Base-by-base conservation (phyloP, 2,329 filamentous ascomycete genomes). In the Fusarium sororula region DNA sequence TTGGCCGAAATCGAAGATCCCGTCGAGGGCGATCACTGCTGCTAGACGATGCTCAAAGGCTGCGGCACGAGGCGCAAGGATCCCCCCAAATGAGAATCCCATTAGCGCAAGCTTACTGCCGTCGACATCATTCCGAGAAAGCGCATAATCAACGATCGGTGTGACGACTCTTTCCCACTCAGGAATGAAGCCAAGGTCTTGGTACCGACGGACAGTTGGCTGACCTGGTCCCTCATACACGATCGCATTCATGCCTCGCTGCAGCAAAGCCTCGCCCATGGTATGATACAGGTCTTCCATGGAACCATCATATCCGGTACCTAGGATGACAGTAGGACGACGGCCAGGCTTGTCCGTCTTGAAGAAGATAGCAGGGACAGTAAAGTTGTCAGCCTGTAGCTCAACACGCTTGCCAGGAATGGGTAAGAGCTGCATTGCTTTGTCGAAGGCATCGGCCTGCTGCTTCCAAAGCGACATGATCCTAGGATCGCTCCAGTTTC, bases 201-300 rank as follows among this genome's bases (percentile, higher is more conserved):
- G 83, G 1, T 82, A 65, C 2, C 85, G 81, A 15, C 83, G 81
- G 5, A 84, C 81, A 1, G 78, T 82, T 7, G 81, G 80, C 69
- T 87, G 85, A 0, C 85, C 85, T 0, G 85, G 85, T 0, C 85
- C 86, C 51, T 87, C 85, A 68, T 85, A 87, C 0, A 82, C 82
- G 15, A 87, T 79, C 37, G 81, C 79, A 59, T 87, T 85, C 73
- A 79, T 85, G 5, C 85, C 85, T 2, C 85, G 81, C 26, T 80
- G 79, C 4, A 85, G 66, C 2, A 80, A 81, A 0, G 81, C 70
- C 18, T 76, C 73, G 15, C 80, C 84, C 28, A 81, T 74, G 6
- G 75, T 53, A 60, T 86, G 84, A 61, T 83, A 83, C 24, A 82
- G 78, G 18, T 87, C 85, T 60, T 87, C 85, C 70, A 85, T 84